Conservation (phyloP, 495 filamentous ascomycete species). For the Aspergillus sclerotioniger region DNA sequence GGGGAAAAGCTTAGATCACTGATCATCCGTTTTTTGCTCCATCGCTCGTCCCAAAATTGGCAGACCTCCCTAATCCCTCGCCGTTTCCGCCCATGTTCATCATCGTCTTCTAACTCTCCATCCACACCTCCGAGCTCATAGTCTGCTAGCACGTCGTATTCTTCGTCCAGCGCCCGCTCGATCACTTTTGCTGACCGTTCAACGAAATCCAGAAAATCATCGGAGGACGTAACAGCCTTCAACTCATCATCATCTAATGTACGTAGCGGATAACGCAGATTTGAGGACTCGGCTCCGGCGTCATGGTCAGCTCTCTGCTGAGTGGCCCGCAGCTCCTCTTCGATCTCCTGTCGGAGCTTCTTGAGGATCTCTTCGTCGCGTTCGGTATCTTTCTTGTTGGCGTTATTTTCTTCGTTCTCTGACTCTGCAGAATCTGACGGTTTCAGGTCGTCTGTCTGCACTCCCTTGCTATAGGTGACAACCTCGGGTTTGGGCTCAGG, state of each 20-base stretch:
- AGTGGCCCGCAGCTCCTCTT: conserved; percentile 78
- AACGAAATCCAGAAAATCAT: conserved; percentile 93
- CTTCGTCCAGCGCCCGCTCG: conserved; percentile 88
- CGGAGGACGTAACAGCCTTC: conserved; percentile 83
- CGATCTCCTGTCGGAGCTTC: conserved; percentile 82
- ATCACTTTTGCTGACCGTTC: conserved; percentile 96
- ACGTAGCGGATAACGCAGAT: conserved; percentile 72
- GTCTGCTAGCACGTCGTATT: conserved; percentile 92
- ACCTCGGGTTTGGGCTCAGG: conserved; percentile 74
- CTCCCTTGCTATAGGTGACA: conserved; percentile 91
- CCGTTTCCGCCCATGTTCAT: conserved; percentile 74
- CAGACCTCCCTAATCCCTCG: conserved; percentile 80
- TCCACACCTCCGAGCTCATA: conserved; percentile 74
- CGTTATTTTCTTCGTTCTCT: conserved; percentile 65
- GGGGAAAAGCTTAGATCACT: conserved; percentile 89
- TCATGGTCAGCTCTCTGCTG: conserved; percentile 56
- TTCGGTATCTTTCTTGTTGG: conserved; percentile 73
- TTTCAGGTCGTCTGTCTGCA: conserved; percentile 67
- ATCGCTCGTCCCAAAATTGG: conserved; percentile 91
- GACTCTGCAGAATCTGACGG: conserved; percentile 51
- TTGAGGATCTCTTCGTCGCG: conserved; percentile 85
- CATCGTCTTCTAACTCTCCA: conserved; percentile 77
- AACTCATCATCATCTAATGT: conserved; percentile 82
- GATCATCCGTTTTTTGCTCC: conserved; percentile 97
- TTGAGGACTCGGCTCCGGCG: conserved; percentile 40